phyloP scores from a whole-genome alignment of 2,329 filamentous ascomycete species.

The Alternaria tenuissima region DNA sequence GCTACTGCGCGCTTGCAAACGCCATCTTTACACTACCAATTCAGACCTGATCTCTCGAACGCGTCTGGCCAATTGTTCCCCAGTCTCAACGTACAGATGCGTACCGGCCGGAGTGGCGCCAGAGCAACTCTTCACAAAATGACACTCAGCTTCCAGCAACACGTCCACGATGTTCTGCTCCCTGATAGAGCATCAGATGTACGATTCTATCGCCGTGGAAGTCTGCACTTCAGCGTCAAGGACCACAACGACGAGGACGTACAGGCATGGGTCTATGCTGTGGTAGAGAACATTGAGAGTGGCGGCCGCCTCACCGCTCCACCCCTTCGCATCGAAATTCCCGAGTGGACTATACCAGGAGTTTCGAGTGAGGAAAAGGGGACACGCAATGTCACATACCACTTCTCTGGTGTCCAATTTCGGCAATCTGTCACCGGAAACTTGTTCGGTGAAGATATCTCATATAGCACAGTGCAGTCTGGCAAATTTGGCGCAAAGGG shows the following conservation, averaged over 20 bases:
- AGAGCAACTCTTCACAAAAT: slow-evolving; percentile 29
- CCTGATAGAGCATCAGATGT: slow-evolving; percentile 42
- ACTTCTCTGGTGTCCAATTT: slow-evolving; percentile 43
- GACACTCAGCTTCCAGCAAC: slow-evolving; percentile 32
- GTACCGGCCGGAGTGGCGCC: slow-evolving; percentile 19
- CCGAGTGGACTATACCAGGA: slow-evolving; percentile 39
- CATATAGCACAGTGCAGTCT: slow-evolving; percentile 35
- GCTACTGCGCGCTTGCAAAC: slow-evolving; percentile 13
- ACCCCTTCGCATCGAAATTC: slow-evolving; percentile 35
- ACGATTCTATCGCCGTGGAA: slow-evolving; percentile 31
- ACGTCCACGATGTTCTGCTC: slow-evolving; percentile 40
- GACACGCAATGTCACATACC: slow-evolving; percentile 29
- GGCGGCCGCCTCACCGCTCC: slow-evolving; percentile 42
- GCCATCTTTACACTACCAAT: slow-evolving; percentile 36
- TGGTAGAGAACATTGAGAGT: slow-evolving; percentile 37
- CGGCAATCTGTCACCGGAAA: slow-evolving; percentile 32
- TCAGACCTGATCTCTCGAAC: slow-evolving; percentile 31
- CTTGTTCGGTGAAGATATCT: slow-evolving; percentile 19
- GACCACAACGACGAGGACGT: slow-evolving; percentile 24
- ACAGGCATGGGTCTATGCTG: slow-evolving; percentile 23
- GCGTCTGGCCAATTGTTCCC: slow-evolving; percentile 30
- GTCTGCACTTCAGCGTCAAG: slow-evolving; percentile 21
- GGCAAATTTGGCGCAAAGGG: slow-evolving; percentile 40
- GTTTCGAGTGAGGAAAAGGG: slow-evolving; percentile 17
- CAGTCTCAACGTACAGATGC: slow-evolving; percentile 33